Conservation (phyloP, 176 grass and related monocot genomes). For the Cymbopogon citratus region DNA sequence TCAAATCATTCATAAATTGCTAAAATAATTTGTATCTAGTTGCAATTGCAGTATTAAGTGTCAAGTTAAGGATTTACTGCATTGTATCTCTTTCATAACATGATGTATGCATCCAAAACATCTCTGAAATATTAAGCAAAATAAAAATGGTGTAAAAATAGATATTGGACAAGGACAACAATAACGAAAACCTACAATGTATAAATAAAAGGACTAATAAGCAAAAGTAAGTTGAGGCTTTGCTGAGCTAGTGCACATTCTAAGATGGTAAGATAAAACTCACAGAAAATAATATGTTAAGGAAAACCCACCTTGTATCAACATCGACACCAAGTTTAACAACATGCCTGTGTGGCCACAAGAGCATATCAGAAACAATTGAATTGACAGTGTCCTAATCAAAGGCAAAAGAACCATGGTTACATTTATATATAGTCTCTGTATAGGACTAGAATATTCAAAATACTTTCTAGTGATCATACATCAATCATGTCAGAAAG, state of each 20-base stretch:
- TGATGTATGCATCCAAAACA: background rate
- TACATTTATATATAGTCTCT: conserved; percentile 17
- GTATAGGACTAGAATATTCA: conserved; percentile 9
- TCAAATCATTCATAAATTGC: background rate
- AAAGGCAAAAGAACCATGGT: conserved; percentile 31
- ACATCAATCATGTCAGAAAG: conserved; percentile 99
- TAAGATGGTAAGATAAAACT: background rate
- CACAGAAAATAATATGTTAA: background rate
- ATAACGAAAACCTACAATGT: background rate
- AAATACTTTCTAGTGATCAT: conserved; percentile 23
- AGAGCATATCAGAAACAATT: conserved; percentile 96
- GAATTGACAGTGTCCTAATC: conserved; percentile 82
- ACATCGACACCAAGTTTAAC: conserved; percentile 77
- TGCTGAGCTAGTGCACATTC: background rate
- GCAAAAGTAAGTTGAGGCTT: background rate
- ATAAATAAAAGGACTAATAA: background rate
- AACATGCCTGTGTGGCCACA: conserved; percentile 94
- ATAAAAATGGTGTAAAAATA: background rate
- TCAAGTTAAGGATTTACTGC: background rate
- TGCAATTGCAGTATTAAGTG: background rate
- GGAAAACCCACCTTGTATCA: conserved; percentile 64
- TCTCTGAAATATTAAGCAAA: background rate
- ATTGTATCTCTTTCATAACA: background rate
- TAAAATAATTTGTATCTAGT: background rate
- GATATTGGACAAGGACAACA: background rate